Conservation (phyloP, 495 filamentous ascomycete genomes). For the Podospora sp. region DNA sequence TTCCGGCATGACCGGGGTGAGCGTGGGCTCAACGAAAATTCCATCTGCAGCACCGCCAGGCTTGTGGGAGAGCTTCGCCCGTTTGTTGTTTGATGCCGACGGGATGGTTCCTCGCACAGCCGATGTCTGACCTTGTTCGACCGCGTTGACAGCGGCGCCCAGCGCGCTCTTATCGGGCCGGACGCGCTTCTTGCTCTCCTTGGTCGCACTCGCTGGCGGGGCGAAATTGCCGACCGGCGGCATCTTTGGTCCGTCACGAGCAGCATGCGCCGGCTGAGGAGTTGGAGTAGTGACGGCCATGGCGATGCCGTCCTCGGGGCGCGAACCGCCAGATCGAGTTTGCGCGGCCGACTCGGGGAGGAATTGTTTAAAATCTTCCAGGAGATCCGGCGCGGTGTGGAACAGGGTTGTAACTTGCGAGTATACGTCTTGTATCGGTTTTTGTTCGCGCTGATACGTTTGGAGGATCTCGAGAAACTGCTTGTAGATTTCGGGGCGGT, state of each 20-base stretch:
- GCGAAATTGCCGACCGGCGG: conserved; percentile 95
- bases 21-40: conserved; percentile 77
- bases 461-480: conserved; percentile 98
- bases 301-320: conserved; percentile 60
- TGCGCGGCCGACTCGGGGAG: conserved; percentile 94
- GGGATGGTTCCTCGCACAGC: conserved; percentile 39
- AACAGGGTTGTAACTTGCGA: conserved; percentile 95
- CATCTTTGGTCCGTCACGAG: conserved; percentile 66
- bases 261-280: conserved; percentile 47
- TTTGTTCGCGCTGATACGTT: conserved; percentile 97
- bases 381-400: conserved; percentile 87
- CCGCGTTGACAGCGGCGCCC: conserved; percentile 28
- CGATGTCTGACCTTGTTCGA: conserved; percentile 40
- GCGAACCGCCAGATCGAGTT: conserved; percentile 65
- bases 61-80: conserved; percentile 66
- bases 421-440: conserved; percentile 98
- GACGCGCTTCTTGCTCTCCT: conserved; percentile 74
- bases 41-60: conserved; percentile 57
- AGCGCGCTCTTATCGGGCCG: conserved; percentile 46
- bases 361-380: conserved; percentile 99
- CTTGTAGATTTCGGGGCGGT: conserved; percentile 97
- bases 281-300: conserved; percentile 58
- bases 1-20: conserved; percentile 84
- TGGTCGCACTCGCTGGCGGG: conserved; percentile 74
- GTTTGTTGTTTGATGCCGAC: conserved; percentile 49